Conservation (phyloP, 2,329 filamentous ascomycete genomes). For the Colletotrichum cuscutae region DNA sequence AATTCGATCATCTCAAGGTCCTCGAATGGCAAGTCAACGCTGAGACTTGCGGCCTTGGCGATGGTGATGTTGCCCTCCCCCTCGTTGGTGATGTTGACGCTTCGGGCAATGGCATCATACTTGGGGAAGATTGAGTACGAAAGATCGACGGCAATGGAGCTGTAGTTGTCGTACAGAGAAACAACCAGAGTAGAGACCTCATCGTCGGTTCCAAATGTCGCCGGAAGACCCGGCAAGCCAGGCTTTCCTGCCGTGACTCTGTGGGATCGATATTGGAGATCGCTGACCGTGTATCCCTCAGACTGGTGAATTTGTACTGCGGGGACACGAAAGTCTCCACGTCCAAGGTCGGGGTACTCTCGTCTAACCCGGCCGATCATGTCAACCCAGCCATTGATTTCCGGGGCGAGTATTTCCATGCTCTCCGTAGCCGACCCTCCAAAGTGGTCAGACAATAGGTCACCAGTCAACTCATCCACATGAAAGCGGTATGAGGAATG, state of each 20-base stretch:
- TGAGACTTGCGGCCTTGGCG: slow-evolving; percentile 69
- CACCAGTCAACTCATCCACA: slow-evolving; percentile 64
- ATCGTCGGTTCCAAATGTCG: slow-evolving; percentile 65
- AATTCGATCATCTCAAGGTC: slow-evolving; percentile 72
- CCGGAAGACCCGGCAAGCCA: slow-evolving; percentile 63
- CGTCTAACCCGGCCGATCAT: slow-evolving; percentile 60
- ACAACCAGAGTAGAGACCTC: slow-evolving; percentile 70
- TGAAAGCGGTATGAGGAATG: slow-evolving; percentile 72
- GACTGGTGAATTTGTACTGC: slow-evolving; percentile 70
- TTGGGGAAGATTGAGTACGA: slow-evolving; percentile 72
- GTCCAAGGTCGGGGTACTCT: slow-evolving; percentile 72
- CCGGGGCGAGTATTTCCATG: slow-evolving; percentile 40
- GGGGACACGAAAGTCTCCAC: slow-evolving; percentile 71
- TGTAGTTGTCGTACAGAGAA: slow-evolving; percentile 67
- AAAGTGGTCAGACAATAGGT: slow-evolving; percentile 71
- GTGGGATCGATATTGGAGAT: slow-evolving; percentile 68
- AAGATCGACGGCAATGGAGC: slow-evolving; percentile 66
- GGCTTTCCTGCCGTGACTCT: slow-evolving; percentile 67
- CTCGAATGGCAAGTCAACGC: slow-evolving; percentile 68
- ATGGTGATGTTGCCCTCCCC: slow-evolving; percentile 62
- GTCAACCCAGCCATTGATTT: slow-evolving; percentile 64
- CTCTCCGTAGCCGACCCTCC: slow-evolving; percentile 66
- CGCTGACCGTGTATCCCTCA: slow-evolving; percentile 67
- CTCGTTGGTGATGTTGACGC: slow-evolving; percentile 70
- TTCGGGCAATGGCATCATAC: slow-evolving; percentile 70